Evolutionary conservation across 495 filamentous ascomycete genomes (phyloP).

Genomic region (Penicillium angulare): DNA sequence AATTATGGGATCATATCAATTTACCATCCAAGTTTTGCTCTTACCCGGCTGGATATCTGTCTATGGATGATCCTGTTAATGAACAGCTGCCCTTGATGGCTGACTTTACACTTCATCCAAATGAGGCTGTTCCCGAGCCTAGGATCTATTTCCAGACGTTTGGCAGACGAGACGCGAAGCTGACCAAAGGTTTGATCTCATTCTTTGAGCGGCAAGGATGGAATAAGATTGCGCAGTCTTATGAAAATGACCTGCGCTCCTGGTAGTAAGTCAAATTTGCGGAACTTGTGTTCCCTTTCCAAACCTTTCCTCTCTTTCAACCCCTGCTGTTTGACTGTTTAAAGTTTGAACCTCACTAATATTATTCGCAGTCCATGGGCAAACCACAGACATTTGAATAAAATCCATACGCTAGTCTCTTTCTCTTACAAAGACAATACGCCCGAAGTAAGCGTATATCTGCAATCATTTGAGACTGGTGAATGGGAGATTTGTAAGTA

Average conservation of each 20-base stretch:
- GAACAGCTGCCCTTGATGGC: conserved; percentile 10
- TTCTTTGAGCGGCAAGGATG: conserved; percentile 9
- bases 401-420: neutral
- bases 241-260: neutral
- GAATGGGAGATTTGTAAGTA: neutral
- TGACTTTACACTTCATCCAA: conserved; percentile 11
- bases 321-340: neutral
- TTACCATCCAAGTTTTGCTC: neutral
- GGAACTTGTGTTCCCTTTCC: neutral
- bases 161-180: conserved; percentile 8
- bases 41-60: neutral
- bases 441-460: neutral
- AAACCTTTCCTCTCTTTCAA: too few species aligned
- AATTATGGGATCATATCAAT: conserved; percentile 15
- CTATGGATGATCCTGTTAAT: neutral
- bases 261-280: neutral
- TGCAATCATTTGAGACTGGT: neutral
- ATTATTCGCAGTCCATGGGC: neutral
- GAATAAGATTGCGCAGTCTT: neutral
- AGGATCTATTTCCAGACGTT: conserved; percentile 14
- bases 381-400: neutral
- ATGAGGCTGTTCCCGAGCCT: conserved; percentile 10
- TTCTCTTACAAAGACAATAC: neutral
- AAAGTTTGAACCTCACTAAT: too few species aligned
- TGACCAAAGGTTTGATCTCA: conserved; percentile 5